phyloP scores from a whole-genome alignment of 331 rosid species.

The Saraca asoca region DNA sequence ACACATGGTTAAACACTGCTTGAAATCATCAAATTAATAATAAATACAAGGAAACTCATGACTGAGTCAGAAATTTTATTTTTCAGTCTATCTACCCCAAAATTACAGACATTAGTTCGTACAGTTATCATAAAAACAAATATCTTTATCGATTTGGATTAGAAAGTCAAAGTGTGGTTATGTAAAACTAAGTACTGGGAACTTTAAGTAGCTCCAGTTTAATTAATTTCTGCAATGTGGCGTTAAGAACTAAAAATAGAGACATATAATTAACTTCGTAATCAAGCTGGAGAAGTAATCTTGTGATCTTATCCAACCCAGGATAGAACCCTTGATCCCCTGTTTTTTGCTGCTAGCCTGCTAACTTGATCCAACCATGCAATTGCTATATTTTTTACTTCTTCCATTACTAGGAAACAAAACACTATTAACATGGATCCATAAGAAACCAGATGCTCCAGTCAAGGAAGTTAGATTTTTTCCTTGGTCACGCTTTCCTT shows the following conservation, averaged over 20 bases:
- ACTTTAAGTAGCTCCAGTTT: conserved; percentile 3
- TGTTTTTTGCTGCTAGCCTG: background rate
- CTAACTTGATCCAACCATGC: background rate
- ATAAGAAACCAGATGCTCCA: background rate
- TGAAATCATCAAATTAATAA: conserved; percentile 14
- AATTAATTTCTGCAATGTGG: background rate
- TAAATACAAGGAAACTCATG: conserved; percentile 3
- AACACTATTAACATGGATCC: background rate
- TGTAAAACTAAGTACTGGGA: background rate
- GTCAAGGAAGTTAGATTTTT: background rate
- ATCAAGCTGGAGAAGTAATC: background rate
- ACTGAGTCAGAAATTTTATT: background rate
- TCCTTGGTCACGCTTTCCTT: background rate
- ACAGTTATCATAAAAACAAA: conserved; percentile 8
- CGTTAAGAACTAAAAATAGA: background rate
- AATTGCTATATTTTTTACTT: background rate
- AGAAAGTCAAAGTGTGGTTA: background rate
- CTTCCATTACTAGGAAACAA: background rate
- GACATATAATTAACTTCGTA: background rate
- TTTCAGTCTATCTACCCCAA: conserved; percentile 1
- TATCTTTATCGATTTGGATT: background rate
- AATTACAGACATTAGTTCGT: background rate
- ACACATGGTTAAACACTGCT: background rate
- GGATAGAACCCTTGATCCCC: background rate
- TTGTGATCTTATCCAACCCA: background rate